These are phyloP conservation scores for Singerocomus inundabilis DNA, from an alignment of 1,284 basidiomycete genomes.

Conservation along the genomic window DNA sequence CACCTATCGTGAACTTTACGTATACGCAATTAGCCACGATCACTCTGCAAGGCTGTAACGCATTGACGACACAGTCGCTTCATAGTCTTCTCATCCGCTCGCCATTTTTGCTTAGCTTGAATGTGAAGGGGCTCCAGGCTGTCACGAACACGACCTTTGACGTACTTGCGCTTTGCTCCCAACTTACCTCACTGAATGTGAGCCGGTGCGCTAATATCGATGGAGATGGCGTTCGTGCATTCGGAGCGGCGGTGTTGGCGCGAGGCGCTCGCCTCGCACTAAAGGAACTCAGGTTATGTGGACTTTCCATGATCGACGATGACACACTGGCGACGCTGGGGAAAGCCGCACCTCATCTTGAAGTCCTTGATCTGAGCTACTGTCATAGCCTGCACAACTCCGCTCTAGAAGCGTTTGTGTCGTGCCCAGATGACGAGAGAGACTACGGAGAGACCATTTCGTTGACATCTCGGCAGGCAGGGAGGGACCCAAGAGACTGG, in stretches of 20 bases:
- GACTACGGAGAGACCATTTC: constrained; percentile 41
- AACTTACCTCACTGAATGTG: constrained; percentile 66
- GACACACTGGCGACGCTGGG: constrained; percentile 60
- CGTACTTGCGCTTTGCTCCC: constrained; percentile 57
- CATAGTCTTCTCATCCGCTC: constrained; percentile 71
- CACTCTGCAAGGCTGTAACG: constrained; percentile 73
- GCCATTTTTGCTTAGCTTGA: constrained; percentile 57
- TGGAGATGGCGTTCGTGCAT: constrained; percentile 54
- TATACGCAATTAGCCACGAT: constrained; percentile 67
- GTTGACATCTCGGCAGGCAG: constrained; percentile 62
- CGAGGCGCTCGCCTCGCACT: constrained; percentile 49
- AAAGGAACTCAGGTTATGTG: constrained; percentile 63
- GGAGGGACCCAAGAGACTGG: constrained; percentile 53
- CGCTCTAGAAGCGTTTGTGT: constrained; percentile 69
- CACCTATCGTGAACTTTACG: constrained; percentile 35
- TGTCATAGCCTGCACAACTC: constrained; percentile 70
- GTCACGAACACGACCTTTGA: constrained; percentile 75
- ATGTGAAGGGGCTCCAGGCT: constrained; percentile 63
- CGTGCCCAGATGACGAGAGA: constrained; percentile 44
- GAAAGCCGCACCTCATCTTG: constrained; percentile 64
- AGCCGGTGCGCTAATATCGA: constrained; percentile 71
- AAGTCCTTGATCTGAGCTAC: constrained; percentile 82
- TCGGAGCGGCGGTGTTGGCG: constrained; percentile 42
- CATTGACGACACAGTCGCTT: constrained; percentile 63
- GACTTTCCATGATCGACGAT: constrained; percentile 60